phyloP scores from a whole-genome alignment of 441 rosid genomes.

The Gossypium schwendimanii region DNA sequence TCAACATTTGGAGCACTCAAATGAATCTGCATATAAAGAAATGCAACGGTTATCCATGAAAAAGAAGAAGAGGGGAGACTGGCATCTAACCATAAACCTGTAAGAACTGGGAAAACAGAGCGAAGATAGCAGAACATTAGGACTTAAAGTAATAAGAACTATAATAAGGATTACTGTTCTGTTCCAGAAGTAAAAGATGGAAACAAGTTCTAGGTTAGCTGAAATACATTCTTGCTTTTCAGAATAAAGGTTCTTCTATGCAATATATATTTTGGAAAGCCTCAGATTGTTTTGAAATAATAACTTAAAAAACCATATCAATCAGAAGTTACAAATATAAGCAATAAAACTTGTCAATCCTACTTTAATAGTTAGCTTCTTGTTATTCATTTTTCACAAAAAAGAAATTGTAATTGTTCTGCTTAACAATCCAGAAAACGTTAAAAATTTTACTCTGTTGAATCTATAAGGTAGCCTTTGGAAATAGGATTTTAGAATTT shows the following conservation, averaged over 20 bases:
- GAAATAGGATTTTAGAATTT: neutral
- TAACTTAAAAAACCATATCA: neutral
- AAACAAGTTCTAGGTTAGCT: neutral
- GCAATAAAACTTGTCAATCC: neutral
- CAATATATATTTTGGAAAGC: neutral
- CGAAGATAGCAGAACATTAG: neutral
- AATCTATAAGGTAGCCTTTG: neutral
- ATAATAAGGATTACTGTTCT: neutral
- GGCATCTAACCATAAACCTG: conserved; percentile 12
- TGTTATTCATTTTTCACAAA: neutral
- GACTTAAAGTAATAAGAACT: neutral
- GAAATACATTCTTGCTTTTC: neutral
- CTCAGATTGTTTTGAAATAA: neutral
- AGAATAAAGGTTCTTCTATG: conserved; percentile 2
- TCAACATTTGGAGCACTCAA: conserved; percentile 70
- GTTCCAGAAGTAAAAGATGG: neutral
- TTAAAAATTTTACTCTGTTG: neutral
- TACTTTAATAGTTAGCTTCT: neutral
- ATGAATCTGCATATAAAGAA: conserved; percentile 55
- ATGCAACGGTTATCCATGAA: conserved; percentile 10
- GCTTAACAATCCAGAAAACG: conserved; percentile 4
- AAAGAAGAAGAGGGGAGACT: neutral
- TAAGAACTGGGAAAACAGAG: neutral
- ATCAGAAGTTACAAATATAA: neutral
- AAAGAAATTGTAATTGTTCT: neutral